Conservation (phyloP, 2,329 filamentous ascomycete species). For the Nemania sp. region DNA sequence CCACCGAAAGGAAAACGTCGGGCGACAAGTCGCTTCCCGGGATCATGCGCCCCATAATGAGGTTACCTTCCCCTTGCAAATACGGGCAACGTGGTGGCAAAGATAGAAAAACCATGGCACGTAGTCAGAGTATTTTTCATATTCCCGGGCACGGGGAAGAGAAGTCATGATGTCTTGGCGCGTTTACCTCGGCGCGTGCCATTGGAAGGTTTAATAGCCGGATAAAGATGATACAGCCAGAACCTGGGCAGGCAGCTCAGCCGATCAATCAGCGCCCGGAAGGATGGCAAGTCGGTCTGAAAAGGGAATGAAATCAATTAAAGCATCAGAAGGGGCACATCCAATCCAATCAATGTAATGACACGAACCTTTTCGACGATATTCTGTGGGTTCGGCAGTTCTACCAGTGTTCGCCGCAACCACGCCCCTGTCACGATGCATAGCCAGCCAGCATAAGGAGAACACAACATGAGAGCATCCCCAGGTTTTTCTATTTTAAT, state of each 20-base stretch:
- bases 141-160: slow-evolving; percentile 17
- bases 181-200: slow-evolving; percentile 32
- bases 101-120: background rate
- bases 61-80: slow-evolving; percentile 11
- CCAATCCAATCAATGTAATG: slow-evolving; percentile 34
- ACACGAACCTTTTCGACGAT: slow-evolving; percentile 30
- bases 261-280: slow-evolving; percentile 38
- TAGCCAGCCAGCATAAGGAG: no score
- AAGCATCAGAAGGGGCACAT: slow-evolving; percentile 26
- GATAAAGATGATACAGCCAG: slow-evolving; percentile 41
- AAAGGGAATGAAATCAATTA: slow-evolving; percentile 37
- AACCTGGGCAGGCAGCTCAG: slow-evolving; percentile 32
- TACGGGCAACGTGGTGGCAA: slow-evolving; percentile 2
- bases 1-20: background rate
- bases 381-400: slow-evolving; percentile 38
- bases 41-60: background rate
- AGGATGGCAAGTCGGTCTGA: slow-evolving; percentile 31
- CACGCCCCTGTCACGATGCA: slow-evolving; percentile 28
- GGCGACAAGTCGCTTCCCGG: background rate
- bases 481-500: slow-evolving; percentile 32
- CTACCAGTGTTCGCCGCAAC: slow-evolving; percentile 24
- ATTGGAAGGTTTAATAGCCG: slow-evolving; percentile 40
- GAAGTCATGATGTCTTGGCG: slow-evolving; percentile 25
- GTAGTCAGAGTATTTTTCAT: slow-evolving; percentile 6
- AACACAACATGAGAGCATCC: slow-evolving; percentile 28